Conservation (phyloP, 768 basidiomycete species). For the Tulasnella sp. region DNA sequence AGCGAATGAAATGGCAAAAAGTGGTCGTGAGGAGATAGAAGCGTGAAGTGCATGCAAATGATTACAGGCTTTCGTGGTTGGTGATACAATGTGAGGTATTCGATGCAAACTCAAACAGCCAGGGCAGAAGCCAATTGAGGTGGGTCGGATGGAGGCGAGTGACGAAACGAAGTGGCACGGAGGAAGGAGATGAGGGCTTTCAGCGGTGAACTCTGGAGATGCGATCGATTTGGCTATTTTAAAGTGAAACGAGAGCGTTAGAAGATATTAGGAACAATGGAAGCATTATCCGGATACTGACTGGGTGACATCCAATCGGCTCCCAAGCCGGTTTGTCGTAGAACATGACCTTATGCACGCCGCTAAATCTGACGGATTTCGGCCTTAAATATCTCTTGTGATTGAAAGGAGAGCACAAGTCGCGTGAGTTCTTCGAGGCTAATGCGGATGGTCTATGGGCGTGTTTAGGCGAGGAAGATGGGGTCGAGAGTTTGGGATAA, state of each 20-base stretch:
- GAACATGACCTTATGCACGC: neutral
- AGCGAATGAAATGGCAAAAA: no score
- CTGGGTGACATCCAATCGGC: conserved; percentile 10
- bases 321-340: conserved; percentile 12
- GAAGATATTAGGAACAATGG: neutral
- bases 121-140: no score
- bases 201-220: neutral
- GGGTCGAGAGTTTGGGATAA: no score
- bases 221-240: neutral
- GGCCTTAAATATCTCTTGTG: neutral
- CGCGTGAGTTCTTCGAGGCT: neutral
- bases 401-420: neutral
- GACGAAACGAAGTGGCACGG: no score
- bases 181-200: neutral
- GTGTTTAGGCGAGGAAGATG: no score
- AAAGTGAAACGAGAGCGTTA: neutral
- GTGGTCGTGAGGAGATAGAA: no score
- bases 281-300: neutral
- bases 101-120: no score
- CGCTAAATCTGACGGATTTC: conserved; percentile 11
- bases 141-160: no score
- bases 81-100: no score
- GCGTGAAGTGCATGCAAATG: no score
- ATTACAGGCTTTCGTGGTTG: no score
- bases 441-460: no score